Conservation (phyloP, 306 rosid genomes). For the Crotalaria pallida region DNA sequence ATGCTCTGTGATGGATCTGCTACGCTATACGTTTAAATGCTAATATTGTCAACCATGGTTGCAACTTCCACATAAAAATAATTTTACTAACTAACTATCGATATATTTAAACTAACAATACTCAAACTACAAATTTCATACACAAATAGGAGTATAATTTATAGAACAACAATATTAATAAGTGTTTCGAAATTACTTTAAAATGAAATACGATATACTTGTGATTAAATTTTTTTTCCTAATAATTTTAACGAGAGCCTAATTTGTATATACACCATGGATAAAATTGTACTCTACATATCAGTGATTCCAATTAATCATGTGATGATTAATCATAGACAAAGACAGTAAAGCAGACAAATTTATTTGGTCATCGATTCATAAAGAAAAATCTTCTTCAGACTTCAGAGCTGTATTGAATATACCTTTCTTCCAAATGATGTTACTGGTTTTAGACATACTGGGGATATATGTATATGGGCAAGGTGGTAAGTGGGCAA, state of each 20-base stretch:
- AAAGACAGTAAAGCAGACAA: neutral
- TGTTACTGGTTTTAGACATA: neutral
- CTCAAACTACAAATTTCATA: neutral
- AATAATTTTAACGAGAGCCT: no score
- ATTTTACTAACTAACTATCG: neutral
- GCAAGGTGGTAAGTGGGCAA: neutral
- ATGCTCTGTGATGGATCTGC: no score
- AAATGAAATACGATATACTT: no score
- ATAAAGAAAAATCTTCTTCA: neutral
- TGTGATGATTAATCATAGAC: neutral
- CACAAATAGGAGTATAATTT: neutral
- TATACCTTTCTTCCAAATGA: neutral
- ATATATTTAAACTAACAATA: no score
- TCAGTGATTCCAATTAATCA: neutral
- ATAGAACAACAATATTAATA: no score
- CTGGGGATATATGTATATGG: neutral
- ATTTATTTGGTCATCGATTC: neutral
- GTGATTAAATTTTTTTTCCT: no score
- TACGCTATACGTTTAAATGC: no score
- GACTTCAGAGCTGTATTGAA: neutral
- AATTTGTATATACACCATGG: no score
- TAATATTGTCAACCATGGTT: no score
- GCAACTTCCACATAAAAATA: no score
- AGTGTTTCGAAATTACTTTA: no score
- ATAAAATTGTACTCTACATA: neutral